Conservation (phyloP, 345 rosid species). For the Aegle marmelos region DNA sequence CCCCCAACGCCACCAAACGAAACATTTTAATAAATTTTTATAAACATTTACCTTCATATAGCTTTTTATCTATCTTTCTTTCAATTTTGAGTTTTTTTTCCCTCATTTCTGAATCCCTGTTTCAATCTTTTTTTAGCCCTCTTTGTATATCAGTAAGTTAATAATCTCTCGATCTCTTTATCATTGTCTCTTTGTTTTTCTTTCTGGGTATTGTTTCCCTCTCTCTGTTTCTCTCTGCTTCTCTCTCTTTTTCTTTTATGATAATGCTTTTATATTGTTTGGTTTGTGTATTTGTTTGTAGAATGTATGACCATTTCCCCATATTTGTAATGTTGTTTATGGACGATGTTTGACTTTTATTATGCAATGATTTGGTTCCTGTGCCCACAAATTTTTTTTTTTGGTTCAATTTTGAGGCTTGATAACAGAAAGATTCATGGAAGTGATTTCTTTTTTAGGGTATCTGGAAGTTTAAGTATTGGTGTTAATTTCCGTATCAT, state of each 20-base stretch:
- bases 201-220: background rate
- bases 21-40: too few relatives aligned
- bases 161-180: background rate
- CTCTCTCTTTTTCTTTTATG: background rate
- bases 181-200: background rate
- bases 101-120: background rate
- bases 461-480: background rate
- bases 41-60: background rate
- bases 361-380: too few relatives aligned
- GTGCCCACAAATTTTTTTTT: background rate
- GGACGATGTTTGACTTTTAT: too few relatives aligned
- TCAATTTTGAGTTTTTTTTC: background rate
- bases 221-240: background rate
- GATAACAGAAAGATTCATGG: background rate
- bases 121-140: background rate
- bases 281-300: background rate
- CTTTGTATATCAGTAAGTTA: background rate
- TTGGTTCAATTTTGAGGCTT: background rate
- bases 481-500: background rate
- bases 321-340: background rate
- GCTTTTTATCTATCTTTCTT: background rate
- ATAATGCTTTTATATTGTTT: background rate
- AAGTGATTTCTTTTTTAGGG: background rate
- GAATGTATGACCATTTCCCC: background rate
- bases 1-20: background rate